Evolutionary conservation across 2,329 filamentous ascomycete genomes (phyloP).

Genomic region (Talaromyces verruculosus): DNA sequence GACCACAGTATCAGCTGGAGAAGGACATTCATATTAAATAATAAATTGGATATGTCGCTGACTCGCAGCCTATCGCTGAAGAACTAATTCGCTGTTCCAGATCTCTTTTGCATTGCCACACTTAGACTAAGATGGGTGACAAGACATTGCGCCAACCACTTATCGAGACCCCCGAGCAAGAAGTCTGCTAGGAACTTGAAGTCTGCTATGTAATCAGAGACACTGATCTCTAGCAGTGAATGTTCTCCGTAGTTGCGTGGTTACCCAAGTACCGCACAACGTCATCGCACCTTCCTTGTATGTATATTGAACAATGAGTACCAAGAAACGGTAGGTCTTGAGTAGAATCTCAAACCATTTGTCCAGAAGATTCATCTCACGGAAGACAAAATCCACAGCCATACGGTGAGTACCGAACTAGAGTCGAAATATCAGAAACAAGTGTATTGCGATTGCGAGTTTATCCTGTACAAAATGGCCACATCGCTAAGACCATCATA

Average conservation of each 20-base stretch:
- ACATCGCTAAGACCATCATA: slow-evolving; percentile 10
- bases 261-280: not conserved
- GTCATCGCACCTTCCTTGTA: not conserved
- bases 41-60: not conserved
- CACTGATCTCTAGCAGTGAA: not conserved
- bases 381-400: not conserved
- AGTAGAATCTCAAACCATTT: not conserved
- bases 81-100: not conserved
- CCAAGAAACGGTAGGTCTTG: not conserved
- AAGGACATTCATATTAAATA: not conserved
- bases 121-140: too few relatives aligned
- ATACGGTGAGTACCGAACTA: not conserved
- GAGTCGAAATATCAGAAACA: not conserved
- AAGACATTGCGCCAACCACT: not conserved
- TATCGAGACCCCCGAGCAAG: too few relatives aligned
- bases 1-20: not conserved
- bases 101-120: not conserved
- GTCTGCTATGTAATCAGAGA: not conserved
- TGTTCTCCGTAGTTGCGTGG: not conserved
- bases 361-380: too few relatives aligned
- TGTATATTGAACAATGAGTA: not conserved
- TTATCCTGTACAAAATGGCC: slow-evolving; percentile 22
- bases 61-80: not conserved
- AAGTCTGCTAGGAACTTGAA: not conserved
- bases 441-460: slow-evolving; percentile 22